Percentiles rank a stretch among this genome's conserved stretches.
Conservation (phyloP, 305 asterid genomes). For the Solanum hybrid region DNA sequence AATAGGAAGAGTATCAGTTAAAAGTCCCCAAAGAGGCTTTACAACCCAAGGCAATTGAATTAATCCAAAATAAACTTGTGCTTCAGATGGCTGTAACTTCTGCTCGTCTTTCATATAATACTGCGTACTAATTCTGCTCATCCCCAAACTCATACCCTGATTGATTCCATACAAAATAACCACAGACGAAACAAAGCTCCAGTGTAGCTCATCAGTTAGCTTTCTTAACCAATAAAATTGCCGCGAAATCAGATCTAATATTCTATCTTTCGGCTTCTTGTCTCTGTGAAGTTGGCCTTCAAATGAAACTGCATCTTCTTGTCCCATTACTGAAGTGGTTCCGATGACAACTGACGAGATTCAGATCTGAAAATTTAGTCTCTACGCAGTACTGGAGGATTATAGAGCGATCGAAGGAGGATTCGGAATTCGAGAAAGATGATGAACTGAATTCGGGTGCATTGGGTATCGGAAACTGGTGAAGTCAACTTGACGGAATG, state of each 20-base stretch:
- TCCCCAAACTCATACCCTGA: conserved; percentile 48
- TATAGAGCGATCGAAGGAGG: background rate
- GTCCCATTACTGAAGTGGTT: conserved; percentile 18
- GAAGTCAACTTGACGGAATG: background rate
- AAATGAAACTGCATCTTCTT: conserved; percentile 22
- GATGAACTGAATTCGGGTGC: background rate
- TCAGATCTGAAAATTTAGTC: background rate
- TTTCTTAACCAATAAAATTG: conserved; percentile 41
- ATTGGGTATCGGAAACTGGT: background rate
- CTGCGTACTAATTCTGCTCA: conserved; percentile 47
- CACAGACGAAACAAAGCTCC: conserved; percentile 60
- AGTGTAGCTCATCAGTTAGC: conserved; percentile 46
- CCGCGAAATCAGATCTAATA: conserved; percentile 20
- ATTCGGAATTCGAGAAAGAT: background rate
- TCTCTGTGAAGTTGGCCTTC: conserved; percentile 17
- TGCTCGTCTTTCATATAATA: conserved; percentile 65
- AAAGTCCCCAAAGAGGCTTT: conserved; percentile 60
- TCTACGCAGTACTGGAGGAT: background rate
- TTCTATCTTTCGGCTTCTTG: conserved; percentile 13
- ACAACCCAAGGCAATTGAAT: conserved; percentile 61
- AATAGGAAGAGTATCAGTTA: conserved; percentile 51
- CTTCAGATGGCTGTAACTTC: conserved; percentile 63
- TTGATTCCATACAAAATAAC: conserved; percentile 54
- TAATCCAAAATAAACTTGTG: conserved; percentile 49
- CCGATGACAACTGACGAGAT: background rate